Evolutionary conservation across 2,329 filamentous ascomycete species (phyloP).

Genomic region (Penicillium brevicompactum): DNA sequence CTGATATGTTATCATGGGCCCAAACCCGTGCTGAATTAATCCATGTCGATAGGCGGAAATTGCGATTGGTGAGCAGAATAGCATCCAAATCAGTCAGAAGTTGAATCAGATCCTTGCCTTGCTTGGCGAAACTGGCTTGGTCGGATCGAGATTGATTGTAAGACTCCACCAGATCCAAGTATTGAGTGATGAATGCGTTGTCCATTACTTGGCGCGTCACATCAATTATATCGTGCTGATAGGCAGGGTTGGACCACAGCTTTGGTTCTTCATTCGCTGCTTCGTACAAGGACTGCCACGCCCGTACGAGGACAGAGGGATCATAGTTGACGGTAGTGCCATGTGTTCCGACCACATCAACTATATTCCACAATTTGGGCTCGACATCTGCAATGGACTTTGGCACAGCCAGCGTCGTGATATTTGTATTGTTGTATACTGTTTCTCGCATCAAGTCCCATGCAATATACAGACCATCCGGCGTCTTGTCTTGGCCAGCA

Average conservation of each 20-base stretch:
- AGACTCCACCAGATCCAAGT: constrained; percentile 39
- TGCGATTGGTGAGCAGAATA: constrained; percentile 45
- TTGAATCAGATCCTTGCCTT: constrained; percentile 34
- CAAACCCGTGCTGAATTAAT: constrained; percentile 41
- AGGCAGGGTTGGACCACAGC: constrained; percentile 48
- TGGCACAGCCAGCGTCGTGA: constrained; percentile 43
- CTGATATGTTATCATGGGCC: constrained; percentile 23
- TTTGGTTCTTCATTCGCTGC: constrained; percentile 34
- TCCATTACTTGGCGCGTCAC: constrained; percentile 52
- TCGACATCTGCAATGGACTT: constrained; percentile 52
- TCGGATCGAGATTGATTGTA: constrained; percentile 31
- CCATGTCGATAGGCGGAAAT: constrained; percentile 49
- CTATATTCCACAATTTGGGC: constrained; percentile 46
- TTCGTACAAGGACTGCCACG: constrained; percentile 43
- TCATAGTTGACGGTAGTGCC: constrained; percentile 47
- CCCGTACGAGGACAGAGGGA: constrained; percentile 39
- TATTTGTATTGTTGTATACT: constrained; percentile 54
- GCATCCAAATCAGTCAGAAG: constrained; percentile 44
- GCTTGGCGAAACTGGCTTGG: constrained; percentile 23
- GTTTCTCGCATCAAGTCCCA: constrained; percentile 51
- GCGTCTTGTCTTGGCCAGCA: constrained; percentile 24
- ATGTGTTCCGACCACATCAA: constrained; percentile 38
- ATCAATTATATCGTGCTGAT: constrained; percentile 53
- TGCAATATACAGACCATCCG: constrained; percentile 42
- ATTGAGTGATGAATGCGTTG: constrained; percentile 49